Percentiles rank a stretch among this genome's conserved stretches.
Conservation (phyloP, 2,329 filamentous ascomycete species). For the Fusarium dimerum region DNA sequence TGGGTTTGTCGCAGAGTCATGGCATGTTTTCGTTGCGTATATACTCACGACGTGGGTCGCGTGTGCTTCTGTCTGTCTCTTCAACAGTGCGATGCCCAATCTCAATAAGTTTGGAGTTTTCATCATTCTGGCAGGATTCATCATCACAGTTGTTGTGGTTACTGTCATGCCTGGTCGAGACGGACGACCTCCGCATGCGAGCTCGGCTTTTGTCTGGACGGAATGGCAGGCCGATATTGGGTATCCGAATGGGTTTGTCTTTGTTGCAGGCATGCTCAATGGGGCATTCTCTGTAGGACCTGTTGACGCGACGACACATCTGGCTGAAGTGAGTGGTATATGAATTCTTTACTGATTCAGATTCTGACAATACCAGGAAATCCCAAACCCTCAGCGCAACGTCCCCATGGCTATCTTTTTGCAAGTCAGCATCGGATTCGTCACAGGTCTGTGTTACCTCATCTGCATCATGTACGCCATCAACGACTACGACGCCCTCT, state of each 20-base stretch:
- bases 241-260: slow-evolving; percentile 44
- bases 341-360: too few relatives aligned
- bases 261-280: slow-evolving; percentile 52
- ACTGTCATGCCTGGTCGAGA: slow-evolving; percentile 49
- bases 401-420: slow-evolving; percentile 55
- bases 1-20: slow-evolving; percentile 37
- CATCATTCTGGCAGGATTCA: slow-evolving; percentile 50
- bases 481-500: slow-evolving; percentile 53
- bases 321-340: slow-evolving; percentile 47
- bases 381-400: slow-evolving; percentile 51
- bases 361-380: slow-evolving; percentile 42
- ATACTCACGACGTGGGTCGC: slow-evolving; percentile 42
- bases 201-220: slow-evolving; percentile 41
- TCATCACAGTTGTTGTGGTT: slow-evolving; percentile 57
- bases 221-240: slow-evolving; percentile 42
- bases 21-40: slow-evolving; percentile 48
- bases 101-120: slow-evolving; percentile 57
- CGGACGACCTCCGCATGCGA: slow-evolving; percentile 32
- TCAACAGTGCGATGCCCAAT: slow-evolving; percentile 52
- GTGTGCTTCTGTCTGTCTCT: slow-evolving; percentile 49
- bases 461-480: slow-evolving; percentile 60
- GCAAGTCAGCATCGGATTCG: slow-evolving; percentile 51
- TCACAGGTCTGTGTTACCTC: slow-evolving; percentile 54
- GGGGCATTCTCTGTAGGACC: slow-evolving; percentile 69
- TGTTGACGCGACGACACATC: slow-evolving; percentile 64